phyloP scores from a whole-genome alignment of 2,329 filamentous ascomycete genomes.

The Nothopassalora personata region DNA sequence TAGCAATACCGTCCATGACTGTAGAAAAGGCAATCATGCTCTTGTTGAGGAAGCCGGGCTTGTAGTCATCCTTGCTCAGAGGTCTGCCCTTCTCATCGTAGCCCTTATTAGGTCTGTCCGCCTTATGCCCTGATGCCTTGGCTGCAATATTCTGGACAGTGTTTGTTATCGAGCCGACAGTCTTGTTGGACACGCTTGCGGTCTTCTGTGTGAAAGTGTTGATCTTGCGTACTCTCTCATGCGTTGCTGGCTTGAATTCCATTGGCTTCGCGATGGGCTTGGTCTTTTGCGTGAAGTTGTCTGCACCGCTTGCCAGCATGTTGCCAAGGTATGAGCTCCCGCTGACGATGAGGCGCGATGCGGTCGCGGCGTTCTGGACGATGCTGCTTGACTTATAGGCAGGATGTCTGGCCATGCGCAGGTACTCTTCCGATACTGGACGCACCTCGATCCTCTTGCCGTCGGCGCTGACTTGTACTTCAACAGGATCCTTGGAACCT shows the following conservation, averaged over 20 bases:
- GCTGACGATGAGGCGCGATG: conserved; percentile 87
- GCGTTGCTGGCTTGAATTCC: conserved; percentile 80
- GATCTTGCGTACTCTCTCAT: conserved; percentile 79
- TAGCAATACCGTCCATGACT: conserved; percentile 86
- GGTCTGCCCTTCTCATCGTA: conserved; percentile 66
- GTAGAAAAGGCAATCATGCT: conserved; percentile 94
- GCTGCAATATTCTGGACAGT: conserved; percentile 89
- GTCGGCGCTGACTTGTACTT: conserved; percentile 67
- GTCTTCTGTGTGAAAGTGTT: conserved; percentile 79
- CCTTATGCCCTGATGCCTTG: conserved; percentile 59
- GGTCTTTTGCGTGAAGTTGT: conserved; percentile 73
- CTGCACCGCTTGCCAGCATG: conserved; percentile 69
- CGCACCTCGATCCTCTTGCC: conserved; percentile 64
- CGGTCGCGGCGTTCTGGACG: conserved; percentile 79
- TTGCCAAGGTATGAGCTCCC: conserved; percentile 75
- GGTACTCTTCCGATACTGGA: conserved; percentile 64
- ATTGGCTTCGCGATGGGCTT: conserved; percentile 74
- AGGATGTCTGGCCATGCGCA: conserved; percentile 74
- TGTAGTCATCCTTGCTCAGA: conserved; percentile 54
- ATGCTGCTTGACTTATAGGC: conserved; percentile 85
- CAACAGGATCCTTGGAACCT: conserved; percentile 87
- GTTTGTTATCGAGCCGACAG: conserved; percentile 74
- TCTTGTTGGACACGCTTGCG: conserved; percentile 75
- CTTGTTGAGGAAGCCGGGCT: conserved; percentile 91
- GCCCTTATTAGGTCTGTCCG: conserved; percentile 51